Evolutionary conservation across 2,329 filamentous ascomycete species (phyloP).

Genomic region (Botrytis sinoallii): DNA sequence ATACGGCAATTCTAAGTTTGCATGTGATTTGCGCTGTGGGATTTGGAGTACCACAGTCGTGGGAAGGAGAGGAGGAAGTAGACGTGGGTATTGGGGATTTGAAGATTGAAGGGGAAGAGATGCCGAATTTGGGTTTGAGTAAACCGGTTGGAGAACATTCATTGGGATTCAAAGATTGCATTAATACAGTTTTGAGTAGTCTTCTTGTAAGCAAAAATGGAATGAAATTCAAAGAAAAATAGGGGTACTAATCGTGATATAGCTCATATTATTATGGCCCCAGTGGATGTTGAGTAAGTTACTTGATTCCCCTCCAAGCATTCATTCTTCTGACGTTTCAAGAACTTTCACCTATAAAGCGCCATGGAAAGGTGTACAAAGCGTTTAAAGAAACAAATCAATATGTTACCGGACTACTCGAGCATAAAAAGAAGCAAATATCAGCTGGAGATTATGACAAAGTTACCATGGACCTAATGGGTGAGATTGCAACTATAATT

Average conservation of each 20-base stretch:
- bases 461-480: conserved; percentile 32
- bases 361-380: conserved; percentile 41
- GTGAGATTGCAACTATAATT: conserved; percentile 9
- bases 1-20: conserved; percentile 50
- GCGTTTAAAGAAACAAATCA: conserved; percentile 47
- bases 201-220: conserved; percentile 32
- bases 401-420: conserved; percentile 51
- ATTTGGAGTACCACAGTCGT: conserved; percentile 42
- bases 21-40: conserved; percentile 54
- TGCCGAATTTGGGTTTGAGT: conserved; percentile 4
- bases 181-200: conserved; percentile 46
- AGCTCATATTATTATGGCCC: conserved; percentile 39
- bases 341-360: conserved; percentile 40
- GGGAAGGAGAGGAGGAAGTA: conserved; percentile 39
- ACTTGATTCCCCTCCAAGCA: background rate
- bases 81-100: no score
- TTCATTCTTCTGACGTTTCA: conserved; percentile 2
- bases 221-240: background rate
- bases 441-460: conserved; percentile 27
- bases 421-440: conserved; percentile 33
- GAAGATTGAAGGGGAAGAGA: background rate
- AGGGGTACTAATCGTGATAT: background rate
- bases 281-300: conserved; percentile 42
- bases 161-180: conserved; percentile 49
- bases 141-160: conserved; percentile 25